Evolutionary conservation across 2,329 filamentous ascomycete genomes (phyloP), one percentile per base, ranked within the genome.

Genomic region (Bipolaris bicolor): DNA sequence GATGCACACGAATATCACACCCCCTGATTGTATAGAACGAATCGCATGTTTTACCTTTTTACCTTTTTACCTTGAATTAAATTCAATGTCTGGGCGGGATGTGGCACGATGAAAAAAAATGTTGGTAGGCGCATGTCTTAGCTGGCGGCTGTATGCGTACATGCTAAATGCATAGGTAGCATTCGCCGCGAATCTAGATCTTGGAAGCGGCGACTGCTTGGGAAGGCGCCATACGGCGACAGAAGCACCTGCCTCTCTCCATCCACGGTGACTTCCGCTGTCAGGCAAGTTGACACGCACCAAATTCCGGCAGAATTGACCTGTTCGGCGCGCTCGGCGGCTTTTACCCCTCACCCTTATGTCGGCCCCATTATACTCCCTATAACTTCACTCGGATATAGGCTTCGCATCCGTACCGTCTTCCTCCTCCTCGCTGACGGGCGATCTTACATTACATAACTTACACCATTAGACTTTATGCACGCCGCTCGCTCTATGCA

Each of bases 1-100:
- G 60, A 66, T 58, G 49, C 50, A 69, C 56, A 69, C 57, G 65
- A 69, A 66, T 57, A 63, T 59, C 51, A 64, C 37, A 58, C 20
- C 53, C 49, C 40, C 49, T 56, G 54, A 22, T 49, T 34, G 49
- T 52, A 60, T 36, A 53, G 22, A 44, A 7, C 29, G 31, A 29
- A 53, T 37, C 39, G 41, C 50, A 46, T 47, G 36, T 47, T 49
- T 40, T 41, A 51, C 48, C 29, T 26, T 47, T 49, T 40, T 41
- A 51, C 48, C 29, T 26, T 45, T 49, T 33, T 9, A 24, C 15
- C 39, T 34, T 34, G 22, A 29, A 29, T 29, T 10, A 29, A 29
- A 29, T 29, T 1, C 26, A 29, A 29, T 29, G 26, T 29, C 39
- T 49, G 31, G 41, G 24, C 20, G 22, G 24, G 36, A 39, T 34